Evolutionary conservation across 1,284 basidiomycete species (phyloP), one percentile per base, ranked within the genome.

Genomic region (Neolentinus lepideus): DNA sequence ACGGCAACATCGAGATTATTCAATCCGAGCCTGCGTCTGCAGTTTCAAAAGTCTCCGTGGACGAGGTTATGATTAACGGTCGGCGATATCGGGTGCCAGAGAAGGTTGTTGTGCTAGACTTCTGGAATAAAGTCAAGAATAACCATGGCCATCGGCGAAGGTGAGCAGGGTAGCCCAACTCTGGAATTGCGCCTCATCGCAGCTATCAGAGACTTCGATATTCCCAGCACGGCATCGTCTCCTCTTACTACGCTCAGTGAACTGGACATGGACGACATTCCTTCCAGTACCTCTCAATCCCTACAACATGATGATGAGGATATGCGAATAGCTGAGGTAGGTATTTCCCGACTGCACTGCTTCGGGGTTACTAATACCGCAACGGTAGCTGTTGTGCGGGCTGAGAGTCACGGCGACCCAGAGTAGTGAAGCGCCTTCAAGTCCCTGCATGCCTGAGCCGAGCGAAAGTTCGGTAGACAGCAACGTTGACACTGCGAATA

Each of bases 61-160:
- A 91, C 60, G 88, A 91, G 61, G 83, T 90, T 11, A 71, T 88
- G 54, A 91, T 91, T 61, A 91, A 90, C 62, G 90, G 90, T 45
- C 83, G 92, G 58, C 82, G 89, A 53, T 98, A 95, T 71, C 80
- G 94, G 60, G 86, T 99, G n/a, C 96, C 96, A 1, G 97, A 99
- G 69, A 83, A 86, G 60, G 80, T 94, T 51, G 90, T 99, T 60
- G 80, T 91, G 54, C 79, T 98, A 52, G 96, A 98, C 68, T 99
- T 99, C 65, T 99, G 96, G 95, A 86, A 84, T 57, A 94, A 90
- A 70, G 73, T 92, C 57, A 78, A 80, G 61, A 78, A 73, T 59
- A 68, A 68, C 31, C 72, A 73, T 36, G 64, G 68, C 53, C 69
- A 71, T 51, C 64, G 67, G 43, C 69, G 69, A 54, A 73, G 66